Evolutionary conservation across 495 filamentous ascomycete species (phyloP), one percentile per base, ranked within the genome.

Genomic region (Tuber indicum): DNA sequence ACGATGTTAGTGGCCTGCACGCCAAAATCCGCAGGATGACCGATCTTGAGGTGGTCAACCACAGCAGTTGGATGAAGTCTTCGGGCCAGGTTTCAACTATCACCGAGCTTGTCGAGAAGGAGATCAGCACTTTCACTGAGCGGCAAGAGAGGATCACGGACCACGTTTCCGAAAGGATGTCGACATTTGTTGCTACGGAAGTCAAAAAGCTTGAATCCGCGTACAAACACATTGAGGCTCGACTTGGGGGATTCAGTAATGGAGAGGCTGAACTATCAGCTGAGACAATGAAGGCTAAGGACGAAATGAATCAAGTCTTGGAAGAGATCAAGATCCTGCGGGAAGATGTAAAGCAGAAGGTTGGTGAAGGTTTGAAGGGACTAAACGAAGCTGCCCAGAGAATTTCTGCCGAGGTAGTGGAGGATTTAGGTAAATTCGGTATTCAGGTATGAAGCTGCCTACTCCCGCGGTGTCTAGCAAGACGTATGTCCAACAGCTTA

Each of bases 321-420:
- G 94, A 96, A 79, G 96, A 96, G 81, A 97, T 98, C 83, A 94
- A 96, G 82, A 89, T 88, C 52, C 87, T 98, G 43, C 89, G 96
- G 39, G 92, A 97, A 84, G 91, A 93, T 71, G 92, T 98, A 26
- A 98, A 97, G 85, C 85, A 88, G 47, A 91, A 91, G 69, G 93
- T 98, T 47, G 93, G 93, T 6, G 90, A 93, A 79, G 94, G 95
- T 6, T 87, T 99, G 23, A 91, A 92, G 82, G 91, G 93, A 10
- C 89, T 99, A 4, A 93, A 94, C 1, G 88, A 87, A 43, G 95
- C 94, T 17, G 95, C 96, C 10, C 92, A 92, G 83, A 89, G 90
- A 26, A 98, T 98, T 75, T 92, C 93, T 0, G 91, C 91, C 39
- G 94, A 96, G 80, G 94, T 99, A n/a, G 91, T 97, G 71, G 91